phyloP scores from a whole-genome alignment of 169 alveolate species.

The Eimeria brunetti region DNA sequence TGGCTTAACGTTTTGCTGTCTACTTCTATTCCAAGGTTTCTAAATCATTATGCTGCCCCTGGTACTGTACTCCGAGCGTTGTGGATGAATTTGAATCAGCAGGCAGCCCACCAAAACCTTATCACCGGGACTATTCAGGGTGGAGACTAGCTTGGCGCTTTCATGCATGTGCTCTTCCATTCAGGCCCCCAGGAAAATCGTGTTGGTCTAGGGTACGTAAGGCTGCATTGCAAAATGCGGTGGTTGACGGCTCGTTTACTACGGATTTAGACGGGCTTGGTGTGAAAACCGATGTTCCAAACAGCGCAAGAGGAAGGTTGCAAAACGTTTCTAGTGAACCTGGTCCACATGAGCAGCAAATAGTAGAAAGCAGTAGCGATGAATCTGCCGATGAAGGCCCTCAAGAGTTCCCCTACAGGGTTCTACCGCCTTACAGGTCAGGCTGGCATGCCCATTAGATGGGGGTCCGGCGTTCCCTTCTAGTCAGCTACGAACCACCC shows the following conservation, averaged over 20 bases:
- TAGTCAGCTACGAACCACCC: not conserved
- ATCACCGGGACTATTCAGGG: not conserved
- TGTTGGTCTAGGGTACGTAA: slow-evolving; percentile 71
- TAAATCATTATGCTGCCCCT: not conserved
- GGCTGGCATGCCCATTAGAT: not conserved
- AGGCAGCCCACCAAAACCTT: not conserved
- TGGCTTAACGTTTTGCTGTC: not conserved
- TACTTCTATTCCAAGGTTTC: not conserved
- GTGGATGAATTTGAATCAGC: not conserved
- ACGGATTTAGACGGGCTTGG: not conserved
- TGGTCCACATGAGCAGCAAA: not conserved
- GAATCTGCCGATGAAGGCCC: slow-evolving; percentile 38
- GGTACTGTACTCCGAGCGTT: not conserved
- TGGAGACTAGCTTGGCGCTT: not conserved
- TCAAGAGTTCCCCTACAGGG: slow-evolving; percentile 57
- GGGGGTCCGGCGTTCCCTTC: no score
- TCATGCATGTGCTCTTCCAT: not conserved
- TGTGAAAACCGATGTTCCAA: slow-evolving; percentile 16
- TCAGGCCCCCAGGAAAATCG: slow-evolving; percentile 55
- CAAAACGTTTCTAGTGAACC: not conserved
- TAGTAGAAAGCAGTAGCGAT: slow-evolving; percentile 44
- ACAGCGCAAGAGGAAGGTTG: slow-evolving; percentile 6
- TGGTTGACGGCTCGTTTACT: not conserved
- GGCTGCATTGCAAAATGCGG: slow-evolving; percentile 22
- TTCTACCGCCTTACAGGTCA: slow-evolving; percentile 68